phyloP scores from a whole-genome alignment of 805 yeast genomes.

The Cyberlindnera maritima region DNA sequence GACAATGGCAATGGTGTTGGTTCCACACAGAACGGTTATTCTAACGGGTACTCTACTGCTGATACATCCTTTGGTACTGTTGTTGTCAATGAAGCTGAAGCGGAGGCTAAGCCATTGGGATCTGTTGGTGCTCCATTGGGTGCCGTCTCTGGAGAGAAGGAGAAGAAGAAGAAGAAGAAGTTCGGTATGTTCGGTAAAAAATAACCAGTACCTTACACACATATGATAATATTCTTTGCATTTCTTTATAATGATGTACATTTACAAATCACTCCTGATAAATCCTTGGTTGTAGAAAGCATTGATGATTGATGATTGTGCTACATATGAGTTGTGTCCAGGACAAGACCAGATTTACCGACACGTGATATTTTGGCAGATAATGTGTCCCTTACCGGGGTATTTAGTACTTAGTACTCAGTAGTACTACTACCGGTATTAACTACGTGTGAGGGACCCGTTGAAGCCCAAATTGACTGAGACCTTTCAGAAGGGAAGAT shows the following conservation, averaged over 20 bases:
- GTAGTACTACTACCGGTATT: too few relatives aligned
- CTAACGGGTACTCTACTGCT: slow-evolving; percentile 3
- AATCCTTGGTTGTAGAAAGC: too few relatives aligned
- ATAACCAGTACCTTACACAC: not conserved
- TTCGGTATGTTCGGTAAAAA: slow-evolving; percentile 19
- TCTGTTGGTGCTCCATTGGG: slow-evolving; percentile 5
- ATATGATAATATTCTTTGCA: not conserved
- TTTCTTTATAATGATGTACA: not conserved
- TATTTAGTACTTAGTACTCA: too few relatives aligned
- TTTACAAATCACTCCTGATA: not conserved
- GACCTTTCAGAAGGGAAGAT: too few relatives aligned
- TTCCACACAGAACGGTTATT: not conserved
- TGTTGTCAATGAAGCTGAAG: slow-evolving; percentile 3
- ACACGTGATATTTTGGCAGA: too few relatives aligned
- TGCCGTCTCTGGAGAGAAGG: slow-evolving; percentile 1
- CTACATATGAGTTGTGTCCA: too few relatives aligned
- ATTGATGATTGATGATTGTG: too few relatives aligned
- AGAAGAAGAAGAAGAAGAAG: slow-evolving; percentile 20
- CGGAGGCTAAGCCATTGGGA: slow-evolving; percentile 13
- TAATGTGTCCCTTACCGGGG: too few relatives aligned
- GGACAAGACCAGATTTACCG: too few relatives aligned
- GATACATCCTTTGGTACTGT: slow-evolving; percentile 10
- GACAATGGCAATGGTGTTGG: not conserved
- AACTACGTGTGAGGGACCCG: too few relatives aligned
- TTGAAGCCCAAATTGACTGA: too few relatives aligned